Evolutionary conservation across 75 land plant species (phyloP).

Genomic region (Pseudotsuga menziesii): DNA sequence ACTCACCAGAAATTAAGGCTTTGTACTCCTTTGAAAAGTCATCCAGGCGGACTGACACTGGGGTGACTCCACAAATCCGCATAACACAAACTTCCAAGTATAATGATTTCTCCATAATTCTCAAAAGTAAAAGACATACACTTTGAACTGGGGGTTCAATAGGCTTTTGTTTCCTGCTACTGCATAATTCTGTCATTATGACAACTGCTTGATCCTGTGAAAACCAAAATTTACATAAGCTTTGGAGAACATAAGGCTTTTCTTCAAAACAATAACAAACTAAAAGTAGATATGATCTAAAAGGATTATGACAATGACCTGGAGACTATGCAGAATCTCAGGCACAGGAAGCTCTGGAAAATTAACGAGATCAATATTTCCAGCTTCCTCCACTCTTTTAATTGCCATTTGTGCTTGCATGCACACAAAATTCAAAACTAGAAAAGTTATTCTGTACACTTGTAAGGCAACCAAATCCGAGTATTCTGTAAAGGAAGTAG

Average conservation of each 20-base stretch:
- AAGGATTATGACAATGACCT: slow-evolving; percentile 42
- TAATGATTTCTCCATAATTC: slow-evolving; percentile 73
- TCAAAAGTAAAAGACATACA: slow-evolving; percentile 54
- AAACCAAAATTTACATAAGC: neutral
- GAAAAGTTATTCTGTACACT: slow-evolving; percentile 74
- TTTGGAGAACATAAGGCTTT: neutral
- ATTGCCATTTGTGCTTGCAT: slow-evolving; percentile 74
- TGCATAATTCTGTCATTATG: slow-evolving; percentile 52
- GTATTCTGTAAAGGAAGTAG: slow-evolving; percentile 40
- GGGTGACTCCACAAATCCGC: slow-evolving; percentile 72
- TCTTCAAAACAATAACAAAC: neutral
- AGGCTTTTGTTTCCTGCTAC: slow-evolving; percentile 24
- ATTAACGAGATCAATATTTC: slow-evolving; percentile 48
- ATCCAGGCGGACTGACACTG: slow-evolving; percentile 65
- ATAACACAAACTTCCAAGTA: slow-evolving; percentile 74
- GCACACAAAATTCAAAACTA: slow-evolving; percentile 72
- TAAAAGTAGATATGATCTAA: neutral
- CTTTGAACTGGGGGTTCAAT: slow-evolving; percentile 27
- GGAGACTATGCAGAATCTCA: slow-evolving; percentile 88
- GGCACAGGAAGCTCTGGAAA: slow-evolving; percentile 97
- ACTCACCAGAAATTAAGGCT: slow-evolving; percentile 61
- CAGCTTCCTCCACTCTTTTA: slow-evolving; percentile 61
- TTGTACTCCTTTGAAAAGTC: slow-evolving; percentile 76
- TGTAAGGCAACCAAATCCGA: slow-evolving; percentile 67
- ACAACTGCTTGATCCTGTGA: slow-evolving; percentile 75